Conservation (phyloP, 352 stramenopile genomes). For the Pythium myriotylum region DNA sequence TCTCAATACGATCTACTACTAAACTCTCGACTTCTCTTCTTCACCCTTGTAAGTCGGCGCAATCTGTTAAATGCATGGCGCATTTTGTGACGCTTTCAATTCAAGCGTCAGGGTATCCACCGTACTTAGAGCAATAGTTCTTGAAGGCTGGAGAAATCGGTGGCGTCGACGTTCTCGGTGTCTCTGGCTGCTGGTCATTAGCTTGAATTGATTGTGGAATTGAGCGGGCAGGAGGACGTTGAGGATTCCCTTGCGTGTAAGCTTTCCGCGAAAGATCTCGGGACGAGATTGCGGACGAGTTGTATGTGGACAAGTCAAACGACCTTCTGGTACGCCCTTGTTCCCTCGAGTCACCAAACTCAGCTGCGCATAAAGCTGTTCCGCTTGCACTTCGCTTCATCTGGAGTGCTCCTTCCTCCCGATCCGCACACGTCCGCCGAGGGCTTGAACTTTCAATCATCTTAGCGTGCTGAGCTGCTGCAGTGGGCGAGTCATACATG, state of each 20-base stretch:
- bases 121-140: constrained; percentile 87
- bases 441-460: constrained; percentile 17
- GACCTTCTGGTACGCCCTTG: constrained; percentile 17
- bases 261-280: constrained; percentile 12
- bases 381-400: constrained; percentile 11
- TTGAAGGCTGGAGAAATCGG: constrained; percentile 52
- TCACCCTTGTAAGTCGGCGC: constrained; percentile 12
- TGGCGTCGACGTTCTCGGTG: constrained; percentile 16
- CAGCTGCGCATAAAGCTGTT: neutral
- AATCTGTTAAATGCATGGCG: neutral
- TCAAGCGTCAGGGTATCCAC: constrained; percentile 65
- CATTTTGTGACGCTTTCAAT: neutral
- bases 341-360: constrained; percentile 11
- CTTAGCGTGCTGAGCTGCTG: constrained; percentile 39
- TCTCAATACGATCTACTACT: constrained; percentile 24
- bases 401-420: neutral
- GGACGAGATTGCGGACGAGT: neutral
- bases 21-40: constrained; percentile 17
- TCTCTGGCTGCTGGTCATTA: neutral
- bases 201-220: neutral
- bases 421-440: neutral
- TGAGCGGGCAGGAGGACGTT: constrained; percentile 1
- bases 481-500: constrained; percentile 66
- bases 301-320: constrained; percentile 46
- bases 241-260: constrained; percentile 8